Evolutionary conservation across 257 asterid genomes (phyloP), one percentile per base, ranked within the genome.

Genomic region (Primulina tabacum): DNA sequence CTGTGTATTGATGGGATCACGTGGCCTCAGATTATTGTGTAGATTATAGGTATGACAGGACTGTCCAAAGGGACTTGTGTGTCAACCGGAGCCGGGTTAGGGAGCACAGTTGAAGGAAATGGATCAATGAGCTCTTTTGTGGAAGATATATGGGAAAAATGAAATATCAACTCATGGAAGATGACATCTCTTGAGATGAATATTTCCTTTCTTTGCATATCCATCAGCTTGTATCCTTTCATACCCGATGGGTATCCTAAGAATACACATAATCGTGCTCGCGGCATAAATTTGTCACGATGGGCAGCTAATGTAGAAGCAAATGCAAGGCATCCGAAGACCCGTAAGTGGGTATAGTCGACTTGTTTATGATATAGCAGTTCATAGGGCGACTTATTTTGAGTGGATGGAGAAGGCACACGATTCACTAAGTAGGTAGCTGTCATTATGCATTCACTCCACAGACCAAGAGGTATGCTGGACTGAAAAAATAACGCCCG

Each of bases 121-220:
- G 12, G 47, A 10, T 38, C 47, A 38, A 9, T 9, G 47, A 38
- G 0, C 0, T 8, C 4, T 38, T 2, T 1, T 6, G 2, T 9
- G 1, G 0, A 1, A 0, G 38, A 0, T 7, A 34, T 7, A 7
- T 1, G 1, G 0, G 2, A 2, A 7, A 34, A 34, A 1, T 10
- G 9, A 1, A 34, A 34, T 1, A 34, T 6, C 0, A 1, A 34
- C 0, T 34, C 10, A 34, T 34, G 38, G 2, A 3, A 34, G 1
- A 0, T 7, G 2, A 34, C 38, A 34, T 34, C 38, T 0, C 38
- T 2, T 0, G 10, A 34, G 2, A 34, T 7, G 1, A 34, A 34
- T 0, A 34, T 34, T 9, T 38, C 14, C 4, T 38, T 9, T 0
- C 1, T 38, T 0, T 8, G 1, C 0, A 38, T 2, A 0, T 38